Evolutionary conservation across 257 asterid species (phyloP).

Genomic region (Solanum gracilifrons): DNA sequence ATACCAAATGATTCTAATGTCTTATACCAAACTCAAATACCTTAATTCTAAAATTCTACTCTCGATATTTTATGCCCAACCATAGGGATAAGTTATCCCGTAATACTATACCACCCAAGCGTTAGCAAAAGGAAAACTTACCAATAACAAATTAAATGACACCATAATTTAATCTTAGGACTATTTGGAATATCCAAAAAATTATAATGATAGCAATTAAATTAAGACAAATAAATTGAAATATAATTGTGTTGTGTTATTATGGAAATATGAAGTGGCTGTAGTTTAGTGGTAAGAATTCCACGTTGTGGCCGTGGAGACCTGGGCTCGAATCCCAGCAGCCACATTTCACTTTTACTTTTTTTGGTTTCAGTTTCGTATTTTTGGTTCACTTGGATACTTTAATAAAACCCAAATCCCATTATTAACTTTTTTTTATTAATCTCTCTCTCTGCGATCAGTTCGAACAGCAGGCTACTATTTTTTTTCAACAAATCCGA

Average conservation of each 20-base stretch:
- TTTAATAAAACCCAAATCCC: not conserved
- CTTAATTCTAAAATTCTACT: too few species aligned
- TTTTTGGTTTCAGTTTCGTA: not conserved
- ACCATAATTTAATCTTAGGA: too few species aligned
- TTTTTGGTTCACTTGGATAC: not conserved
- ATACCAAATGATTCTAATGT: too few species aligned
- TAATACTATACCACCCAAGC: too few species aligned
- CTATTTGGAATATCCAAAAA: too few species aligned
- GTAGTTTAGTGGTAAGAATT: constrained; percentile 99
- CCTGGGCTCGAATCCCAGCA: constrained; percentile 99
- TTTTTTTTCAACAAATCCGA: not conserved
- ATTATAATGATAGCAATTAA: too few species aligned
- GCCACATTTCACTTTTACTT: constrained; percentile 43
- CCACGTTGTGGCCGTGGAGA: constrained; percentile 99
- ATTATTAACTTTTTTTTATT: not conserved
- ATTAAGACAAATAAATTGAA: too few species aligned
- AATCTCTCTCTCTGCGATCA: not conserved
- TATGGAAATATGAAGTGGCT: constrained; percentile 16
- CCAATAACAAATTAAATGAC: too few species aligned
- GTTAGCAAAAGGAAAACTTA: too few species aligned
- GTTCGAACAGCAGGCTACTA: not conserved
- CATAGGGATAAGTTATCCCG: too few species aligned
- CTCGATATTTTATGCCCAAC: too few species aligned
- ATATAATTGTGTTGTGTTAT: not conserved
- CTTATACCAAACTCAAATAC: too few species aligned